Conservation (phyloP, 2,329 filamentous ascomycete genomes). For the Nemania abortiva region DNA sequence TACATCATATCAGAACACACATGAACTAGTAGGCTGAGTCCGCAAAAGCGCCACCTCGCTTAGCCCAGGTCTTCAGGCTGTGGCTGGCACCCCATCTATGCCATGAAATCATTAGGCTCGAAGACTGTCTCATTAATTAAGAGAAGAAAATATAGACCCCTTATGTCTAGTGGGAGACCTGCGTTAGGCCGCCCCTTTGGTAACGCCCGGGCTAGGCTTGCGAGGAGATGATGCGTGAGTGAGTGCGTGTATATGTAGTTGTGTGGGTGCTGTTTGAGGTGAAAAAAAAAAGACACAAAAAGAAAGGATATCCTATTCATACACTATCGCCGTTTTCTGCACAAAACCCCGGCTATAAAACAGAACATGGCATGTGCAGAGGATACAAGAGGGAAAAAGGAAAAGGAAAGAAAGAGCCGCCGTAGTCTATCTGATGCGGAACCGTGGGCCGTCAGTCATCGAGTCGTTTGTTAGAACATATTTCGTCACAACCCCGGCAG, state of each 20-base stretch:
- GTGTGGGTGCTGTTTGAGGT: conserved; percentile 18
- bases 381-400: background rate
- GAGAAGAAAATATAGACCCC: conserved; percentile 27
- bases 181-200: conserved; percentile 6
- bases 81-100: background rate
- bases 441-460: conserved; percentile 39
- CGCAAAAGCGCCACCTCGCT: background rate
- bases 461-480: conserved; percentile 37
- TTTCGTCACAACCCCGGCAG: conserved; percentile 19
- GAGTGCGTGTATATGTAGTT: conserved; percentile 12
- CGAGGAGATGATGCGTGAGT: conserved; percentile 5
- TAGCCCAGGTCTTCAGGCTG: background rate
- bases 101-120: conserved; percentile 13
- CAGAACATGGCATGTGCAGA: conserved; percentile 27
- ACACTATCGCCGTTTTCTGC: conserved; percentile 46
- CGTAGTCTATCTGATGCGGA: conserved; percentile 38
- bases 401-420: conserved; percentile 25
- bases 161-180: conserved; percentile 21
- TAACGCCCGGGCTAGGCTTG: conserved; percentile 24
- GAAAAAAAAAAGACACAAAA: conserved; percentile 37
- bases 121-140: conserved; percentile 37
- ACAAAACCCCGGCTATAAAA: conserved; percentile 39
- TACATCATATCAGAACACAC: background rate
- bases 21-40: background rate
- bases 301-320: conserved; percentile 58